Conservation (phyloP, 1,139 yeast genomes). For the Candida tunisiensis region DNA sequence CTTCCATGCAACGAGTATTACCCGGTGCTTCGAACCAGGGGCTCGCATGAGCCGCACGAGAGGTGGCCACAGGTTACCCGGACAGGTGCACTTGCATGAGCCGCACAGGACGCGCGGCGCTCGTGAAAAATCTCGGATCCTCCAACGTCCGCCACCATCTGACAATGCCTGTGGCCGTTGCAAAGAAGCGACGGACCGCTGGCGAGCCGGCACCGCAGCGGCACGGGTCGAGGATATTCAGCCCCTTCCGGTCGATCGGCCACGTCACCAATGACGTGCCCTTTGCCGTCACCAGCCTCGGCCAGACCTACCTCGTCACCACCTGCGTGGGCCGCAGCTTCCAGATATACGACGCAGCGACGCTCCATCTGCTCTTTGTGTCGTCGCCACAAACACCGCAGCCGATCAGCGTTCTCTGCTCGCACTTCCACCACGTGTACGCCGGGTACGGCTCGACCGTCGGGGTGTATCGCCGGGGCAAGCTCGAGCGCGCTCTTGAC, state of each 20-base stretch:
- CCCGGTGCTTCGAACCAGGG: too few species aligned
- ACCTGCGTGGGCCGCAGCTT: conserved; percentile 83
- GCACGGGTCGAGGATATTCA: too few species aligned
- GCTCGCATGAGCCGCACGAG: too few species aligned
- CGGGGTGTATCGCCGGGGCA: conserved; percentile 76
- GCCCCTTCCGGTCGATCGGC: conserved; percentile 25
- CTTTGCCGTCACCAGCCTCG: conserved; percentile 77
- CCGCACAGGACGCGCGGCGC: too few species aligned
- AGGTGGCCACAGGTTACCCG: too few species aligned
- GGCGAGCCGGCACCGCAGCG: too few species aligned
- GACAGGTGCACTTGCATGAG: too few species aligned
- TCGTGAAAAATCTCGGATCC: too few species aligned
- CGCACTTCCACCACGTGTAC: conserved; percentile 74
- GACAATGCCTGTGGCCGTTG: too few species aligned
- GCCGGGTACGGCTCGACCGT: conserved; percentile 59
- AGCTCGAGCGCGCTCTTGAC: conserved; percentile 37
- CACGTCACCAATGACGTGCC: conserved; percentile 50
- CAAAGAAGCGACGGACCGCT: too few species aligned
- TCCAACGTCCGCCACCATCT: too few species aligned
- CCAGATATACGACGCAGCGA: conserved; percentile 88
- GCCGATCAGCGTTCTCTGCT: conserved; percentile 52
- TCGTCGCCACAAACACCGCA: conserved; percentile 62
- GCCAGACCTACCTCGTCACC: conserved; percentile 73
- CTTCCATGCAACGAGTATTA: too few species aligned
- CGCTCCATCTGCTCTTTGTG: conserved; percentile 71